phyloP scores from a whole-genome alignment of 2,329 filamentous ascomycete species.

The Fusarium austroafricanum region DNA sequence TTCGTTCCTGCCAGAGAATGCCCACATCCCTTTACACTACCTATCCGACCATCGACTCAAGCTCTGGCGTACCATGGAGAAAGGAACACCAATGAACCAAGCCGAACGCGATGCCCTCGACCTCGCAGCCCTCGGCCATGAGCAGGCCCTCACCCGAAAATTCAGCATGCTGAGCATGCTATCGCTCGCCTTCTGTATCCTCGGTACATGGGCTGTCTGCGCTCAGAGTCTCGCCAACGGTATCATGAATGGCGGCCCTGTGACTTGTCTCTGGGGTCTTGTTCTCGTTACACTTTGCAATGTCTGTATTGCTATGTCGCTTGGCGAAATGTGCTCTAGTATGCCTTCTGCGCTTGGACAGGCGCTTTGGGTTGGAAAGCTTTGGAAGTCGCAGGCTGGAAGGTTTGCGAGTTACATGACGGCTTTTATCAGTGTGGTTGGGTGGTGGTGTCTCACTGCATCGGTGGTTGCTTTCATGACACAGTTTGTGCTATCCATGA shows the following conservation, averaged over 20 bases:
- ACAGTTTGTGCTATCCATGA: slow-evolving; percentile 64
- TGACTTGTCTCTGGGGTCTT: slow-evolving; percentile 66
- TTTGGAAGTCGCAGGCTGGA: slow-evolving; percentile 54
- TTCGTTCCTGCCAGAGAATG: slow-evolving; percentile 34
- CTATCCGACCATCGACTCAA: slow-evolving; percentile 30
- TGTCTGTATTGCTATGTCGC: slow-evolving; percentile 63
- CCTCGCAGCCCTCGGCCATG: slow-evolving; percentile 55
- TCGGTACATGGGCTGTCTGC: slow-evolving; percentile 69
- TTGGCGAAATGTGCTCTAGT: slow-evolving; percentile 66
- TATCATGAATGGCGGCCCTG: slow-evolving; percentile 63
- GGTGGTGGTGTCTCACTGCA: slow-evolving; percentile 68
- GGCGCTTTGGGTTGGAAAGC: slow-evolving; percentile 62
- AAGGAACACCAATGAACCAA: slow-evolving; percentile 37
- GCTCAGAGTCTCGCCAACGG: slow-evolving; percentile 61
- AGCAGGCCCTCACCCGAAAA: slow-evolving; percentile 55
- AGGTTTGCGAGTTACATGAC: slow-evolving; percentile 66
- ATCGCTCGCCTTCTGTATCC: slow-evolving; percentile 65
- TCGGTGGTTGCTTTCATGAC: slow-evolving; percentile 69
- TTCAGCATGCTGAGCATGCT: slow-evolving; percentile 68
- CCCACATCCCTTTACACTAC: slow-evolving; percentile 8
- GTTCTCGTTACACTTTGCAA: slow-evolving; percentile 63
- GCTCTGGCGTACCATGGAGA: slow-evolving; percentile 41
- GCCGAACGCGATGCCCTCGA: slow-evolving; percentile 44
- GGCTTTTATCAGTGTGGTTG: slow-evolving; percentile 69
- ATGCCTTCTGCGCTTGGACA: slow-evolving; percentile 71